A percentile compares a stretch with the other conserved stretches of the same genome.
Evolutionary conservation across 2,329 filamentous ascomycete genomes (phyloP).

Genomic region (Alternaria sp.): DNA sequence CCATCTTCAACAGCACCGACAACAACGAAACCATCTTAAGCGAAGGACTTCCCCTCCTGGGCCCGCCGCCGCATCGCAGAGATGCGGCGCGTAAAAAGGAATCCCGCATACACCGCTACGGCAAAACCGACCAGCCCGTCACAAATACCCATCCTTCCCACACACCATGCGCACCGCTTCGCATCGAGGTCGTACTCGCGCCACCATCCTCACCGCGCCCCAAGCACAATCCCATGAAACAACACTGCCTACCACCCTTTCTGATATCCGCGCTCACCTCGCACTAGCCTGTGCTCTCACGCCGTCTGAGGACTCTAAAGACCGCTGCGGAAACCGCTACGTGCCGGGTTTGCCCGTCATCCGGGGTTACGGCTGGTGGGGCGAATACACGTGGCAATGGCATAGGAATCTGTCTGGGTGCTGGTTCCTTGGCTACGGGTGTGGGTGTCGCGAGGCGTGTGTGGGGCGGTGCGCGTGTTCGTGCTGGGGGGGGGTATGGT

Average conservation of each 20-base stretch:
- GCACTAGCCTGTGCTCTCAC: constrained; percentile 4
- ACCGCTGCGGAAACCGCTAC: background rate
- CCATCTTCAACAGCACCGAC: background rate
- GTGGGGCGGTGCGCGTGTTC: constrained; percentile 2
- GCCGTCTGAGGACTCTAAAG: background rate
- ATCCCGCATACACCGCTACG: constrained; percentile 6
- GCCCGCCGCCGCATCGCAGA: constrained; percentile 19
- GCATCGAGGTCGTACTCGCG: background rate
- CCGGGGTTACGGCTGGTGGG: constrained; percentile 17
- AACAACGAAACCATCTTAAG: background rate
- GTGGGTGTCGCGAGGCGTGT: background rate
- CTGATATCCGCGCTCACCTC: constrained; percentile 14
- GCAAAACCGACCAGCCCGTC: background rate
- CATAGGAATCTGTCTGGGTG: constrained; percentile 23
- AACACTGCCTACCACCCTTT: constrained; percentile 11
- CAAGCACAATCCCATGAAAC: background rate
- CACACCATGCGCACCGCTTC: background rate
- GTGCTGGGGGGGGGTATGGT: constrained; percentile 3
- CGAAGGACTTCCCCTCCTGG: constrained; percentile 21
- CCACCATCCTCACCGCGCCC: background rate
- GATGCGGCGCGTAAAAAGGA: constrained; percentile 23
- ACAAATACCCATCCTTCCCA: background rate
- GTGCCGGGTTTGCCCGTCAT: constrained; percentile 6
- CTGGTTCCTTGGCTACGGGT: constrained; percentile 12
- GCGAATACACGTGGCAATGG: constrained; percentile 21